Conservation (phyloP, 2,329 filamentous ascomycete species). For the Colletotrichum tropicale region DNA sequence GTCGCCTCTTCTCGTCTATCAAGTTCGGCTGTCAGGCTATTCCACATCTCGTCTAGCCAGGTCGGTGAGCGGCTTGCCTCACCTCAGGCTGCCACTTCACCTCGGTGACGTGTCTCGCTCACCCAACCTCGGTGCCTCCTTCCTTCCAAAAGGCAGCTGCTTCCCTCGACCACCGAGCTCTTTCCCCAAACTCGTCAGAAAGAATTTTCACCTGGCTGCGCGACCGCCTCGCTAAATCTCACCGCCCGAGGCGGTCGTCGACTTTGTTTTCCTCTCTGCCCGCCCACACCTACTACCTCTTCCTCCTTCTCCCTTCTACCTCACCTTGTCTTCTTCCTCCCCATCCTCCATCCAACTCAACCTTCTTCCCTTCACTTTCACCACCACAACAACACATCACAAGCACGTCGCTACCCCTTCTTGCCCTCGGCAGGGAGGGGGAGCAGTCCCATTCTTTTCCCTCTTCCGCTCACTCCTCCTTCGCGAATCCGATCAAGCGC, state of each 20-base stretch:
- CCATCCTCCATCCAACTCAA: not conserved
- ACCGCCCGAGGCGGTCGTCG: not conserved
- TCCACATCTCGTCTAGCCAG: rapidly evolving
- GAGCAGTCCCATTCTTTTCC: not conserved
- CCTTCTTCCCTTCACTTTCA: not conserved
- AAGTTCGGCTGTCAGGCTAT: not conserved
- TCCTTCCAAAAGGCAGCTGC: not conserved
- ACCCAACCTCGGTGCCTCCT: not conserved
- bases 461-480: not conserved
- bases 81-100: not conserved
- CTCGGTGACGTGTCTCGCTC: not conserved
- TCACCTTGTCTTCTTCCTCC: not conserved
- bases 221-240: not conserved
- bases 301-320: not conserved
- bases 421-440: not conserved
- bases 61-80: not conserved
- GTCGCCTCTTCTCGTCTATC: not conserved
- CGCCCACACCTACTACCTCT: not conserved
- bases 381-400: not conserved
- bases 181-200: not conserved
- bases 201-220: not conserved
- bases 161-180: not conserved
- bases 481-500: rapidly evolving
- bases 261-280: not conserved
- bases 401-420: not conserved